Base-by-base conservation (phyloP, 2,329 filamentous ascomycete genomes). In the Fusarium robinianum region DNA sequence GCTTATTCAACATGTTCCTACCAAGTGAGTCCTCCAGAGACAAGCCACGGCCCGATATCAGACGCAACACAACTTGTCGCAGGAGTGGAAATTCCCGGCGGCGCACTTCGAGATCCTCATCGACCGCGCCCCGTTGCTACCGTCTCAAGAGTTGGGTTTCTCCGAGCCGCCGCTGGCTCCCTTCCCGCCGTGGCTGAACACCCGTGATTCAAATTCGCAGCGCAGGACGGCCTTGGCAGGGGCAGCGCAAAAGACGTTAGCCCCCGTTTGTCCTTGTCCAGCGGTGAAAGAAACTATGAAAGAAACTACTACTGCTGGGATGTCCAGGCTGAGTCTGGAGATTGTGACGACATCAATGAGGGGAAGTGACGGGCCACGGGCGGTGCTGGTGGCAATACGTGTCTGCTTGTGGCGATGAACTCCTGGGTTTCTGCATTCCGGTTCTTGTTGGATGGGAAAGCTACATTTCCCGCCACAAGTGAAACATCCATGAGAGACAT, bases 261-360 rank as follows among this genome's bases (percentile, higher is more conserved):
- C 41, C 34, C 44, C n/a, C 26, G 18, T 16, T 4, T 11, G 10
- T 31, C 26, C 15, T 8, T 8, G 15, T 39, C 35, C 35, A 46
- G 30, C 18, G 11, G 33, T 32, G 25, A 40, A 26, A 14, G n/a
- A 23, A 27, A 47, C 45, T 25, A 23, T 38, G 29, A 35, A 24
- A 37, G 27, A 33, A 24, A 11, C 18, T n/a, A 19, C n/a, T 5
- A 33, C 8, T 16, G 14, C 24, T 14, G 8, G 19, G 18, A n/a
- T n/a, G n/a, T n/a, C n/a, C n/a, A n/a, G n/a, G 37, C 41, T 53
- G 42, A 49, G 34, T 32, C 25, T 44, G 46, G 33, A 40, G 47
- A 51, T 58, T 49, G 49, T 60, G 57, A 52, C 57, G 57, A 48
- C 48, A 55, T n/a, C n/a, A n/a, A n/a, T 49, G 19, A 18, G 17